Base-by-base conservation (phyloP, 2,329 filamentous ascomycete genomes). In the Aureobasidium sp. region DNA sequence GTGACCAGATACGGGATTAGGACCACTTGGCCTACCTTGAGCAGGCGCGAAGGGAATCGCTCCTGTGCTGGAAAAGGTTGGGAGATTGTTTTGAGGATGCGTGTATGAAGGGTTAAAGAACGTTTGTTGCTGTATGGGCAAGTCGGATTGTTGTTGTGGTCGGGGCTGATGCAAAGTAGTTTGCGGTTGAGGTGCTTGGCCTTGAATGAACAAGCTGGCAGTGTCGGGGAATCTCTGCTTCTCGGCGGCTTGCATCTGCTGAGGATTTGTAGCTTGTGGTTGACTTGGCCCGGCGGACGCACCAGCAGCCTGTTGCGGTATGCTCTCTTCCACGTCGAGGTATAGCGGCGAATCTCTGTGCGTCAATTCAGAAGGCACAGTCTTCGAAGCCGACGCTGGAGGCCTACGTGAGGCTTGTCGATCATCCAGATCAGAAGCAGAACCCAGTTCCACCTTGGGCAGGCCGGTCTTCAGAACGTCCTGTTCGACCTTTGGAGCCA, bases 11-110 rank as follows among this genome's bases (percentile, higher is more conserved):
- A 59, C 8, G 8, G 54, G 54, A 5, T 36, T 49, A 3, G 25
- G 54, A 8, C 54, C 44, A 5, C 14, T 59, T 5, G 55, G 55
- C 32, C 55, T 48, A 11, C n/a, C 10, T 25, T 21, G 16, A 10
- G 44, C 8, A 30, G 63, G 45, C 14, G 65, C 69, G 49, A 72
- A 73, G 1, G 72, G 72, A 37, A 72, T 73, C 1, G 64, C 59
- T 8, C 72, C 70, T 7, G 68, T 73, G 60, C 68, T 69, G 27
- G 27, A 59, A n/a, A 64, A 65, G 8, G 54, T 51, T 16, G 64
- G 64, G 4, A 63, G 51, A 32, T 37, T 62, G 30, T 54, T 51
- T 5, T 58, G 48, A 8, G 49, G 21, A n/a, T 63, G 61, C 8
- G 55, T 36, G 9, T 58, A 58, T 11, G 55, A 48, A 9, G 55